A percentile compares a stretch with the other conserved stretches of the same genome.
These are phyloP conservation scores for Entomortierella parvispora DNA, from an alignment of 192 early-diverging fungal genomes.

Conservation along the genomic window DNA sequence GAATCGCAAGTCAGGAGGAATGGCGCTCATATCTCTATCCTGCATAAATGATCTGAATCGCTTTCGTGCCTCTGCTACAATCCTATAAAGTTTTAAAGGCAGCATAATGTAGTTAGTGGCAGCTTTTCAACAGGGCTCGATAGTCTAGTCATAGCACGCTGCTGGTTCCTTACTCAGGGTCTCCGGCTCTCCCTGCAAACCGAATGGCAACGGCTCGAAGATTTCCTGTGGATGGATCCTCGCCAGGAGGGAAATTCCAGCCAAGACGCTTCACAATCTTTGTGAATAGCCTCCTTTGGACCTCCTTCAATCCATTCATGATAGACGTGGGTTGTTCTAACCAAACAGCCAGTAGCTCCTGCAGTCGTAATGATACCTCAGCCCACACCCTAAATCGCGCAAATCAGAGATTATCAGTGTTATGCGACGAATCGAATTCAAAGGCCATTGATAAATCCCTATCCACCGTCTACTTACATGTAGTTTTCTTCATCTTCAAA, in stretches of 20 bases:
- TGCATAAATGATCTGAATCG: slow-evolving; percentile 76
- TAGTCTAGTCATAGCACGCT: no score
- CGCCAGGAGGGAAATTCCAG: slow-evolving; percentile 59
- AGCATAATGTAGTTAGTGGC: not conserved
- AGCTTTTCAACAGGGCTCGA: not conserved
- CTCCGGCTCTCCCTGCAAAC: slow-evolving; percentile 69
- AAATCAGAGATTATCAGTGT: slow-evolving; percentile 52
- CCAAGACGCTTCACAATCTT: slow-evolving; percentile 70
- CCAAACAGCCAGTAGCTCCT: slow-evolving; percentile 68
- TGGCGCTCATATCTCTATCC: slow-evolving; percentile 56
- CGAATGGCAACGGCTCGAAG: slow-evolving; percentile 74
- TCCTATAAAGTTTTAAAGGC: slow-evolving; percentile 45
- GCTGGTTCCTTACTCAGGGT: slow-evolving; percentile 63
- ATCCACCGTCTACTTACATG: slow-evolving; percentile 74
- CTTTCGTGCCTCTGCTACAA: slow-evolving; percentile 73
- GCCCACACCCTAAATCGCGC: slow-evolving; percentile 60
- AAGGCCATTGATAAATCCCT: no score
- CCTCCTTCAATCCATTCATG: slow-evolving; percentile 67
- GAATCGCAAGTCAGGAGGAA: slow-evolving; percentile 71
- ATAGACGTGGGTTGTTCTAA: slow-evolving; percentile 63
- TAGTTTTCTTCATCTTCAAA: slow-evolving; percentile 84
- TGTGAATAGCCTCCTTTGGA: slow-evolving; percentile 64
- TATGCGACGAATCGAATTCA: slow-evolving; percentile 57
- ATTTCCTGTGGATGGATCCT: slow-evolving; percentile 66
- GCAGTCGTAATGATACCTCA: slow-evolving; percentile 62